These are phyloP conservation scores for Phoenix roebelenii DNA, from an alignment of 176 grass and related monocot species.

Conservation along the genomic window DNA sequence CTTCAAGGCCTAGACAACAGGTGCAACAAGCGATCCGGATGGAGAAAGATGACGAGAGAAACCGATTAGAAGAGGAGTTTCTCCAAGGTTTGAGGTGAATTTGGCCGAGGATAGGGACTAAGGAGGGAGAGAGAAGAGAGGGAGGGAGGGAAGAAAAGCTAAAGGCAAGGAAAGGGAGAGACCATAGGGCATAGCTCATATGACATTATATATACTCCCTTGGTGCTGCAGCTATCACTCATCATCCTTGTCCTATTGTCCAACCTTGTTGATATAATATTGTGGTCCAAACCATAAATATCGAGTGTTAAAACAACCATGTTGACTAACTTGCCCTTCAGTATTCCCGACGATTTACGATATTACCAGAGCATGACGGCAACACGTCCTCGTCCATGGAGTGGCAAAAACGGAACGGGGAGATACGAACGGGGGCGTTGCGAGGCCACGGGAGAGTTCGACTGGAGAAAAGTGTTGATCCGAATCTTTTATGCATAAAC, in stretches of 20 bases:
- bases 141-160: constrained; percentile 23
- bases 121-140: constrained; percentile 12
- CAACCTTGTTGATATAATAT: constrained; percentile 58
- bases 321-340: constrained; percentile 27
- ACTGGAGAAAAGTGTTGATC: no score
- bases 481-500: no score
- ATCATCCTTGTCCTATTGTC: constrained; percentile 42
- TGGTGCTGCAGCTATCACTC: constrained; percentile 40
- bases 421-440: constrained; percentile 28
- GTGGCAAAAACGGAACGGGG: constrained; percentile 78
- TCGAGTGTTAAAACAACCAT: constrained; percentile 8
- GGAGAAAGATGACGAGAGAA: background rate
- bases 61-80: background rate
- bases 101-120: constrained; percentile 38
- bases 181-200: constrained; percentile 18
- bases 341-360: constrained; percentile 4
- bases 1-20: background rate
- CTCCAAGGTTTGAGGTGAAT: constrained; percentile 14
- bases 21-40: background rate
- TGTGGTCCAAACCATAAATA: constrained; percentile 24
- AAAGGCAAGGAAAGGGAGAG: constrained; percentile 15
- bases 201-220: constrained; percentile 26
- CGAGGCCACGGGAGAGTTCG: no score
- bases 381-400: constrained; percentile 37
- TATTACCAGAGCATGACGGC: constrained; percentile 31